Evolutionary conservation across 2,329 filamentous ascomycete species (phyloP), one percentile per base, ranked within the genome.

Genomic region (Colletotrichum tropicicola): DNA sequence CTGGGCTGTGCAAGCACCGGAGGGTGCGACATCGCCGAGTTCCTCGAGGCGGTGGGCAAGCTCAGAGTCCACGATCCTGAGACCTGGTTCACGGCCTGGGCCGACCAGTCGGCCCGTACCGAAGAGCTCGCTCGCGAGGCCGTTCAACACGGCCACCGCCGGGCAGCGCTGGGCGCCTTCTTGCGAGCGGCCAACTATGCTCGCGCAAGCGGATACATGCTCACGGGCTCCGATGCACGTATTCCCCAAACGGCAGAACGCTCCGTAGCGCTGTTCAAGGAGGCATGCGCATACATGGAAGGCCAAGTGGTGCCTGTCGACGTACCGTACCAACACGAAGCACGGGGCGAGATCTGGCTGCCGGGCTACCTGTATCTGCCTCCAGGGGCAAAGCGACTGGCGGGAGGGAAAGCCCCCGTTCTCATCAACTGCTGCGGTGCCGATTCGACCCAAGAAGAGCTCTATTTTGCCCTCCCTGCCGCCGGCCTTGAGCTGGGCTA

Each of bases 171-270:
- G 51, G 70, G 27, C n/a, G 80, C 74, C 1, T 82, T 74, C 52
- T 66, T 85, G 6, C 75, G 81, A 0, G 73, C 80, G 0, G 71
- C 73, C 62, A 83, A 80, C 68, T 84, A 81, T 62, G 59, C 69
- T 30, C 78, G 80, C 5, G 75, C 79, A 9, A 70, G 52, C 65
- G 71, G n/a, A 79, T 74, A 71, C 74, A 79, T 68, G 59, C 70
- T 12, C 0, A 12, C 39, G 23, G 28, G 65, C 2, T 4, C 8
- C 10, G 76, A 80, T 52, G 44, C 67, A 10, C 72, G 77, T 12
- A 65, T 76, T 2, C n/a, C 44, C 4, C 30, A 43, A 7, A 28
- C 23, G 6, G 35, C 6, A 2, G 52, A 55, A 25, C 37, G 32
- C 23, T 44, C 23, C 1, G 68, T 73, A 23, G 60, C 49, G 15